These are phyloP conservation scores for Obba rivulosa DNA, from an alignment of 768 basidiomycete species.

Conservation along the genomic window DNA sequence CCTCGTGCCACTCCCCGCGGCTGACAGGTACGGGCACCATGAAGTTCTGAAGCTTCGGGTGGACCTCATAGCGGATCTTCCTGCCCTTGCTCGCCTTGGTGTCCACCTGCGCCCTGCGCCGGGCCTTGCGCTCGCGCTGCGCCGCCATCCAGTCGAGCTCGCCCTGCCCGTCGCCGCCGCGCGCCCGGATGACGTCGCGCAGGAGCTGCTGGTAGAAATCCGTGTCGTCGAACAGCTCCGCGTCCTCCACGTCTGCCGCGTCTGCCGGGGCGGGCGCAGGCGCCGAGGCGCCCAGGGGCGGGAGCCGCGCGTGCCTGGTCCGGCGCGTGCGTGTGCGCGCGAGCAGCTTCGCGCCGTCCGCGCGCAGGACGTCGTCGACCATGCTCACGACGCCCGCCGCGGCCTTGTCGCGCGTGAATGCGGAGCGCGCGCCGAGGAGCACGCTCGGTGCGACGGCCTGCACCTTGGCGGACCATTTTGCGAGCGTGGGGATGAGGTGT, in stretches of 20 bases:
- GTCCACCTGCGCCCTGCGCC: conserved; percentile 78
- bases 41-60: conserved; percentile 95
- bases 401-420: conserved; percentile 42
- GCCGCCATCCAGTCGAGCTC: conserved; percentile 57
- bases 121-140: conserved; percentile 67
- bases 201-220: conserved; percentile 93
- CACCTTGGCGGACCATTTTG: conserved; percentile 95
- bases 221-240: conserved; percentile 75
- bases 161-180: conserved; percentile 34
- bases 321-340: conserved; percentile 57
- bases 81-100: conserved; percentile 94
- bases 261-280: conserved; percentile 18
- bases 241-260: conserved; percentile 29
- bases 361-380: conserved; percentile 63
- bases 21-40: conserved; percentile 78
- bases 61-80: conserved; percentile 90
- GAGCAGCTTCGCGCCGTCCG: conserved; percentile 53
- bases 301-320: conserved; percentile 42
- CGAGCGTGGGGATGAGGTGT: conserved; percentile 68
- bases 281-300: conserved; percentile 15
- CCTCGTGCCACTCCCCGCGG: conserved; percentile 82
- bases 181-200: conserved; percentile 83
- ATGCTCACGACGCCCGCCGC: conserved; percentile 55
- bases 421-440: conserved; percentile 61
- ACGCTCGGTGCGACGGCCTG: conserved; percentile 84